Conservation (phyloP, 441 rosid species). For the Gossypium lobatum region DNA sequence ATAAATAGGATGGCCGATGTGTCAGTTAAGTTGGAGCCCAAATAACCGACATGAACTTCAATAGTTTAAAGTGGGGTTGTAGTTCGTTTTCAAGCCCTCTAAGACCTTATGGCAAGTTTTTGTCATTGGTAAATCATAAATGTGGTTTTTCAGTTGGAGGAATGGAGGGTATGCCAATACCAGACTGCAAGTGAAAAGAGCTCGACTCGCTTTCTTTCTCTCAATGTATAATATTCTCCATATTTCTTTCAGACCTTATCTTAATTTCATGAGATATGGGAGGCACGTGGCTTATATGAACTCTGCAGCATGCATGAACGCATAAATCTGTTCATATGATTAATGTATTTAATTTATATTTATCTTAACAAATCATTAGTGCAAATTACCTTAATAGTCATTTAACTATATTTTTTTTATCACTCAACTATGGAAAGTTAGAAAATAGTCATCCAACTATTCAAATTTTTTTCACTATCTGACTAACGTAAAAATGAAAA, state of each 20-base stretch:
- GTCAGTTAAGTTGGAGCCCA: neutral
- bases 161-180: neutral
- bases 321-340: no score
- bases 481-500: no score
- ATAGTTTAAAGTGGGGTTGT: neutral
- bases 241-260: slow-evolving; percentile 2
- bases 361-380: no score
- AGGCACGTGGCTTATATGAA: neutral
- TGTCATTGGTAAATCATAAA: neutral
- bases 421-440: no score
- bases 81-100: neutral
- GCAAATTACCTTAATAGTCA: no score
- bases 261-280: neutral
- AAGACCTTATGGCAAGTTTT: slow-evolving; percentile 1
- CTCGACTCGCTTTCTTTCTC: neutral
- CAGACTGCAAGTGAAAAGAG: neutral
- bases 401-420: no score
- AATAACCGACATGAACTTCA: neutral
- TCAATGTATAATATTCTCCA: neutral
- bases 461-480: no score
- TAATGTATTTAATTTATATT: no score
- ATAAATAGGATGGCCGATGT: neutral
- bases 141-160: neutral
- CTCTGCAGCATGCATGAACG: neutral
- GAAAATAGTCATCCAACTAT: no score